Evolutionary conservation across 164 flowering plant genomes (phyloP).

Genomic region (Magnolia officinalis): DNA sequence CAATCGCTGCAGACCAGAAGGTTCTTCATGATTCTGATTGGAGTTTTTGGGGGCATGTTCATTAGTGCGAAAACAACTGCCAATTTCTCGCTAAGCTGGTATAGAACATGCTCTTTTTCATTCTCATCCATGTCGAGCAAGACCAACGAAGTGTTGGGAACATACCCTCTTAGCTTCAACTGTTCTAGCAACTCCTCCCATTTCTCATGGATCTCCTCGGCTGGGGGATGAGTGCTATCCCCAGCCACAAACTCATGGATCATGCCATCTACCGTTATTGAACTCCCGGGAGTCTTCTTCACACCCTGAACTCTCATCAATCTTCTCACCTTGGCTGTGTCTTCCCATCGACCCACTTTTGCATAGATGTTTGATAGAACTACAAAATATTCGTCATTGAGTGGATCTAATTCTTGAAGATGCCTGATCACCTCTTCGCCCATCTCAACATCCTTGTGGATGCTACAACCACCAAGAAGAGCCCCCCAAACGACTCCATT

Average conservation of each 20-base stretch:
- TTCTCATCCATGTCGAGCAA: slow-evolving; percentile 50
- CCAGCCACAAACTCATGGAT: slow-evolving; percentile 63
- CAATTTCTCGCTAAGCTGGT: slow-evolving; percentile 64
- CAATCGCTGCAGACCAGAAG: slow-evolving; percentile 64
- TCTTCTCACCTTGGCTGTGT: slow-evolving; percentile 49
- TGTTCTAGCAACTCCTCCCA: slow-evolving; percentile 43
- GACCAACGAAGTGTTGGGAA: too few relatives aligned
- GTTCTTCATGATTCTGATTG: slow-evolving; percentile 65
- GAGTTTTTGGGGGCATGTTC: slow-evolving; percentile 34
- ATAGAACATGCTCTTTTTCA: slow-evolving; percentile 43
- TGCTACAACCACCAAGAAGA: slow-evolving; percentile 62
- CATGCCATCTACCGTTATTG: slow-evolving; percentile 42
- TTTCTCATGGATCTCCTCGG: slow-evolving; percentile 34
- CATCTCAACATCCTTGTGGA: slow-evolving; percentile 48
- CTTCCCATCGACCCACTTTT: slow-evolving; percentile 52
- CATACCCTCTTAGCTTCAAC: slow-evolving; percentile 58
- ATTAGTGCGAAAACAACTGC: slow-evolving; percentile 54
- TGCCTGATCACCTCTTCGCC: slow-evolving; percentile 59
- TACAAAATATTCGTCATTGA: slow-evolving; percentile 57
- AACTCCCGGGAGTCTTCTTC: slow-evolving; percentile 60
- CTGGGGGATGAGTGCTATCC: slow-evolving; percentile 46
- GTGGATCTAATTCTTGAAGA: slow-evolving; percentile 50
- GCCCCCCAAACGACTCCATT: slow-evolving; percentile 68
- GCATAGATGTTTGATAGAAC: slow-evolving; percentile 64
- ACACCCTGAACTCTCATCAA: slow-evolving; percentile 49